phyloP scores from a whole-genome alignment of 2,329 filamentous ascomycete genomes.

The Fusarium citri region DNA sequence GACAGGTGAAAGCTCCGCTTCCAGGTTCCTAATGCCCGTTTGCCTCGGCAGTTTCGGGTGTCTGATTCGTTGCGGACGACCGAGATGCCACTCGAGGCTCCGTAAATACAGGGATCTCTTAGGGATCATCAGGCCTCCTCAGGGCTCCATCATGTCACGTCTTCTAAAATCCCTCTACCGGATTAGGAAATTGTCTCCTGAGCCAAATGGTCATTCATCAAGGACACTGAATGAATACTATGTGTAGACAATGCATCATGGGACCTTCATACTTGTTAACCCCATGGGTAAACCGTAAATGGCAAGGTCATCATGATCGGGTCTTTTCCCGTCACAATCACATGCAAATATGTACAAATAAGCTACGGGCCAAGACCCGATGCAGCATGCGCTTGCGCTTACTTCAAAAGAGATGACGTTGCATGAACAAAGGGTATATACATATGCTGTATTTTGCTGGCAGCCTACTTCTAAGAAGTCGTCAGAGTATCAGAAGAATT shows the following conservation, averaged over 20 bases:
- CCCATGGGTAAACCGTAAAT: neutral
- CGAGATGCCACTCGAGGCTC: conserved; percentile 6
- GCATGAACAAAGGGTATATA: too few species aligned
- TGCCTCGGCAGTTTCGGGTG: conserved; percentile 40
- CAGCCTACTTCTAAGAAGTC: neutral
- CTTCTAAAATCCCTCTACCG: neutral
- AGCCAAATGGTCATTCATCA: neutral
- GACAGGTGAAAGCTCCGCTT: conserved; percentile 30
- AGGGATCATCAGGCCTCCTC: neutral
- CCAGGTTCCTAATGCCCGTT: neutral
- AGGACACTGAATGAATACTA: neutral
- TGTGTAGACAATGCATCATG: neutral
- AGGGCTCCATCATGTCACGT: neutral
- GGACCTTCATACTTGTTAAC: neutral
- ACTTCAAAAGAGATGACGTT: neutral
- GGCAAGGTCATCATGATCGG: neutral
- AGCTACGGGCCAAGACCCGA: neutral
- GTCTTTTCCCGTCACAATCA: neutral
- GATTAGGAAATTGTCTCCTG: neutral
- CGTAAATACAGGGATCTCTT: neutral
- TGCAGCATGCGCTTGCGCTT: neutral
- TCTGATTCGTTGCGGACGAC: conserved; percentile 39
- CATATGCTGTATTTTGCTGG: neutral
- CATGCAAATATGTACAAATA: neutral
- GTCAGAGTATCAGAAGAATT: neutral